Percentiles rank a stretch among this genome's conserved stretches.
Conservation (phyloP, 768 basidiomycete species). For the Lentinula lateritia region DNA sequence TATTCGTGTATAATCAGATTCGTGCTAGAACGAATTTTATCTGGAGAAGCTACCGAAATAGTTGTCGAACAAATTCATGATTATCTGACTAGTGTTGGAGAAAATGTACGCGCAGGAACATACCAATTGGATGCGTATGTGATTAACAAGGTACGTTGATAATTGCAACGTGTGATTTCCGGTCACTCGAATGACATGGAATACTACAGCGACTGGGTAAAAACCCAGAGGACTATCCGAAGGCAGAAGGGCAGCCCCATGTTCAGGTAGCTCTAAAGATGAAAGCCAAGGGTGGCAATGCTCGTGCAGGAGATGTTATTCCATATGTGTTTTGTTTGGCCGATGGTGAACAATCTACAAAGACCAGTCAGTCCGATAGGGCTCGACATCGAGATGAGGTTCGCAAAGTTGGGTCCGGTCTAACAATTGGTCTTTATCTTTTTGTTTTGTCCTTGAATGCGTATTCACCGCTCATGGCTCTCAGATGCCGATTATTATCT, state of each 20-base stretch:
- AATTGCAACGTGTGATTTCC: not conserved
- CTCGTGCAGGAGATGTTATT: conserved; percentile 88
- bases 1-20: conserved; percentile 44
- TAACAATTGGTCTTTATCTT: conserved; percentile 64
- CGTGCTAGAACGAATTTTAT: conserved; percentile 85
- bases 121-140: conserved; percentile 91
- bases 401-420: conserved; percentile 54
- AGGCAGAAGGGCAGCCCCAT: conserved; percentile 91
- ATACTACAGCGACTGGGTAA: conserved; percentile 79
- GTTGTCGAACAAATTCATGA: conserved; percentile 93
- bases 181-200: not conserved
- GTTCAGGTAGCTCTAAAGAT: conserved; percentile 92
- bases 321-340: conserved; percentile 90
- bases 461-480: conserved; percentile 7
- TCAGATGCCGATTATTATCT: conserved; percentile 91
- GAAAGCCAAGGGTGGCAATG: conserved; percentile 78
- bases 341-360: conserved; percentile 66
- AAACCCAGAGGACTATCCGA: conserved; percentile 95
- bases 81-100: conserved; percentile 72
- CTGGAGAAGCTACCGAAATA: conserved; percentile 83
- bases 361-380: conserved; percentile 78
- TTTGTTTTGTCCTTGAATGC: not conserved
- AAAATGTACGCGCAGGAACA: conserved; percentile 71
- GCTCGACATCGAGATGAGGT: conserved; percentile 95
- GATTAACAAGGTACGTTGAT: conserved; percentile 72